phyloP scores from a whole-genome alignment of 1,284 basidiomycete species.

The Rhodotorula glutinis region DNA sequence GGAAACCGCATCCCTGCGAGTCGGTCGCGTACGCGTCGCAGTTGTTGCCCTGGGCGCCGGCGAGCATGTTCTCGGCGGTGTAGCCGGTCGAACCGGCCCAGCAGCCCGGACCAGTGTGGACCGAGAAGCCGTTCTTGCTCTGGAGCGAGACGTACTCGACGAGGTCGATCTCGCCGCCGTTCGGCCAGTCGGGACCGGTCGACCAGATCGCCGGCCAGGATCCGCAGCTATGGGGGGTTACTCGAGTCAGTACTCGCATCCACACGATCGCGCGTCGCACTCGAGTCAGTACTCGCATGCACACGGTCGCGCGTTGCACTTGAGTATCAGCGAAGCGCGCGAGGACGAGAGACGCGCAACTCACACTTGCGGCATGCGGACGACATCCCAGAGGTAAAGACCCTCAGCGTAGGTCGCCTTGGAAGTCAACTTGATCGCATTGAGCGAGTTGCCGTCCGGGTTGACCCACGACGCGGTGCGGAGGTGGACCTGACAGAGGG shows the following conservation, averaged over 20 bases:
- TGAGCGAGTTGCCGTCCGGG: neutral
- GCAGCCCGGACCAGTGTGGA: slow-evolving; percentile 24
- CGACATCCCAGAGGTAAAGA: slow-evolving; percentile 24
- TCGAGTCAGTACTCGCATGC: too few species aligned
- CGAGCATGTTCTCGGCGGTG: slow-evolving; percentile 17
- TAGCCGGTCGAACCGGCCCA: slow-evolving; percentile 28
- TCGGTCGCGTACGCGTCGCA: slow-evolving; percentile 16
- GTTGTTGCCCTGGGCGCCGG: slow-evolving; percentile 15
- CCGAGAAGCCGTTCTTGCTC: slow-evolving; percentile 16
- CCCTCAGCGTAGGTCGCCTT: slow-evolving; percentile 23
- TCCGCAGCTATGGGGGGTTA: slow-evolving; percentile 2
- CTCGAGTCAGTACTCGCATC: neutral
- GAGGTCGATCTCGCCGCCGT: slow-evolving; percentile 19
- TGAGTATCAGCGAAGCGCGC: too few species aligned
- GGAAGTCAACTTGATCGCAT: slow-evolving; percentile 14
- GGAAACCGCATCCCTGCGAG: slow-evolving; percentile 25
- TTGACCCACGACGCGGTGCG: slow-evolving; percentile 8
- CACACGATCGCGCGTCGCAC: too few species aligned
- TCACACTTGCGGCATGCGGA: slow-evolving; percentile 22
- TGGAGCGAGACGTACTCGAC: slow-evolving; percentile 28
- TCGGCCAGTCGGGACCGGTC: slow-evolving; percentile 26
- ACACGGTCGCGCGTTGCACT: too few species aligned
- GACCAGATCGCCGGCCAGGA: slow-evolving; percentile 19
- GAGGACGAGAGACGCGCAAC: neutral
- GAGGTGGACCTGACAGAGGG: slow-evolving; percentile 4